Evolutionary conservation across 139 green algal species (phyloP).

Genomic region (Coccomyxa sp.): DNA sequence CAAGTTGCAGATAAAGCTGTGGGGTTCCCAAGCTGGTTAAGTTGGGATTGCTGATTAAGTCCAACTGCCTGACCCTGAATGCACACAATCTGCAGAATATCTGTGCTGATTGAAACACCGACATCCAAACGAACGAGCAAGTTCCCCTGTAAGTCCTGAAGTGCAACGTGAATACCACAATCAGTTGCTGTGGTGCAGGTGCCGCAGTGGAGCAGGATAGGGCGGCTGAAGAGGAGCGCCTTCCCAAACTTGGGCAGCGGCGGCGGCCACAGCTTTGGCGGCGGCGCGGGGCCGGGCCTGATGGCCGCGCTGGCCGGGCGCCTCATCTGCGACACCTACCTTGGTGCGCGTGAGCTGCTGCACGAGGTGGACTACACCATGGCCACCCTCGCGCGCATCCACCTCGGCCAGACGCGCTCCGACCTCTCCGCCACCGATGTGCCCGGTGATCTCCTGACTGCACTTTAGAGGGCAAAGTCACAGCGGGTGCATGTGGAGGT

Average conservation of each 20-base stretch:
- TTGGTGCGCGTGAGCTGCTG: conserved; percentile 85
- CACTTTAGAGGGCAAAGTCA: no score
- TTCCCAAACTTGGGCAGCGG: conserved; percentile 78
- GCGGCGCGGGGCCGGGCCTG: conserved; percentile 73
- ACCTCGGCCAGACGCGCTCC: conserved; percentile 65
- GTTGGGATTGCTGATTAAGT: no score
- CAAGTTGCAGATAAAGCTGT: no score
- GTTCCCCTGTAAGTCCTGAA: no score
- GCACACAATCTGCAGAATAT: no score
- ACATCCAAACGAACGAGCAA: no score
- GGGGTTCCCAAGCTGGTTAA: no score
- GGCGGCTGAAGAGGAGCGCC: conserved; percentile 80
- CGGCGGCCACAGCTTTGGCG: conserved; percentile 76
- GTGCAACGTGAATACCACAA: no score
- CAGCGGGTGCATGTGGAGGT: no score
- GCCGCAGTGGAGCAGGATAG: conserved; percentile 88
- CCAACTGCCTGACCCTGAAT: no score
- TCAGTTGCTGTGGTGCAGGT: conserved; percentile 36
- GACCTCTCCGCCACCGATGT: conserved; percentile 68
- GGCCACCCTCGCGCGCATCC: conserved; percentile 66
- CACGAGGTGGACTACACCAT: conserved; percentile 94
- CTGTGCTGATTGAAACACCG: no score
- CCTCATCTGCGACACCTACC: conserved; percentile 96
- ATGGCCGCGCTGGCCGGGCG: conserved; percentile 64
- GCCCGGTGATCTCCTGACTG: conserved; percentile 11